These are phyloP conservation scores for Chloranthus sessilifolius DNA, from an alignment of 164 flowering plant species.

Conservation along the genomic window DNA sequence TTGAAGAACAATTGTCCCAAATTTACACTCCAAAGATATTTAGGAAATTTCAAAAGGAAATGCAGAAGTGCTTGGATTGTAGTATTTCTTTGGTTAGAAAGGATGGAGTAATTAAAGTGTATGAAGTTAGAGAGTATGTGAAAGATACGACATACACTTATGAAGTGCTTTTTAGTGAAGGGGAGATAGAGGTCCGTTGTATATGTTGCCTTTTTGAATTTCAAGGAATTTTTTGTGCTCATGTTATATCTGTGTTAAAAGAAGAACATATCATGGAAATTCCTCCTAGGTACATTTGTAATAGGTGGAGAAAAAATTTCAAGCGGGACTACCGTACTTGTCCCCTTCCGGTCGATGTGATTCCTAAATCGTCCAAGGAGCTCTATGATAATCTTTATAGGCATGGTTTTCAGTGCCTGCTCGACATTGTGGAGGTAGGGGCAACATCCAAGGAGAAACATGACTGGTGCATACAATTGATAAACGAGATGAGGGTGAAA, in stretches of 20 bases:
- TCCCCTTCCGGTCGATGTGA: too few relatives aligned
- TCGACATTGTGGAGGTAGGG: too few relatives aligned
- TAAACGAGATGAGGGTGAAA: too few relatives aligned
- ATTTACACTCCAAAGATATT: neutral
- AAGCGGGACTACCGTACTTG: too few relatives aligned
- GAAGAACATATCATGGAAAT: neutral
- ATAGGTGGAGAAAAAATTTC: constrained; percentile 1
- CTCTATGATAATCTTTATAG: too few relatives aligned
- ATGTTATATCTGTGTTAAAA: neutral
- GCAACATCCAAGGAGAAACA: too few relatives aligned
- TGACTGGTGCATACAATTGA: too few relatives aligned
- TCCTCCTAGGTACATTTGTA: neutral
- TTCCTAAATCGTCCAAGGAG: too few relatives aligned
- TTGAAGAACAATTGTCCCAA: neutral
- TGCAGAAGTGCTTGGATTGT: neutral
- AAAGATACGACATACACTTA: neutral
- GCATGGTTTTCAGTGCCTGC: too few relatives aligned
- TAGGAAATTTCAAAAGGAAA: neutral
- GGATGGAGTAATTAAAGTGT: neutral
- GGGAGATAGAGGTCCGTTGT: neutral
- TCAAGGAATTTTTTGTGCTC: constrained; percentile 1
- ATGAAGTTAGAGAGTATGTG: neutral
- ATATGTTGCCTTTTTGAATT: neutral
- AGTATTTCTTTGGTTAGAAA: neutral
- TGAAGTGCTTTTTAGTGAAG: neutral